Conservation (phyloP, 345 rosid genomes). For the Dimocarpus longan region DNA sequence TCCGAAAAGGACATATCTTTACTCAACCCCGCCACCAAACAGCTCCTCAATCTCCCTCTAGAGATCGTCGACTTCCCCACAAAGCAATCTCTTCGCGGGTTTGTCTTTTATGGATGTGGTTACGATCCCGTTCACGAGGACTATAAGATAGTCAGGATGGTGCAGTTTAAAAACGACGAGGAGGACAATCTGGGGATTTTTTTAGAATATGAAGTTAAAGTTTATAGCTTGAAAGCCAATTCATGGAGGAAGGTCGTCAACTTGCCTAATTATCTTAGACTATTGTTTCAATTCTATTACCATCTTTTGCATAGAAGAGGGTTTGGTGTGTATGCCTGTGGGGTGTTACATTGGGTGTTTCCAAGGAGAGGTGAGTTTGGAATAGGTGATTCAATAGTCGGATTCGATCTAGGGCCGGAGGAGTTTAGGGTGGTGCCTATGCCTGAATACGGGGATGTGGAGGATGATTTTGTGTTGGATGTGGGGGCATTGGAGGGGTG, state of each 20-base stretch:
- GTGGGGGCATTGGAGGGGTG: conserved; percentile 29
- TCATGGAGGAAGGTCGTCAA: conserved; percentile 37
- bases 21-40: conserved; percentile 38
- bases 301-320: conserved; percentile 33
- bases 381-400: conserved; percentile 2
- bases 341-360: conserved; percentile 47
- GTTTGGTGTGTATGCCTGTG: conserved; percentile 38
- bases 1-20: conserved; percentile 34
- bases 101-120: conserved; percentile 47
- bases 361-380: conserved; percentile 27
- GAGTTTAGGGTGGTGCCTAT: conserved; percentile 22
- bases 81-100: conserved; percentile 24
- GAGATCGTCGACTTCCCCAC: not conserved
- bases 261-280: conserved; percentile 25
- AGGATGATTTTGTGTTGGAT: conserved; percentile 27
- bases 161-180: conserved; percentile 24
- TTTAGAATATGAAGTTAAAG: conserved; percentile 27
- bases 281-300: conserved; percentile 26
- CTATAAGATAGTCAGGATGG: conserved; percentile 41
- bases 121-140: conserved; percentile 35
- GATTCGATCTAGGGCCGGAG: conserved; percentile 30
- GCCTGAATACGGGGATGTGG: conserved; percentile 14
- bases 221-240: conserved; percentile 42
- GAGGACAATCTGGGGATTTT: not conserved
- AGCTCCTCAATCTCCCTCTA: not conserved